Evolutionary conservation across 2,329 filamentous ascomycete genomes (phyloP).

Genomic region (Akanthomyces uredinophilus): DNA sequence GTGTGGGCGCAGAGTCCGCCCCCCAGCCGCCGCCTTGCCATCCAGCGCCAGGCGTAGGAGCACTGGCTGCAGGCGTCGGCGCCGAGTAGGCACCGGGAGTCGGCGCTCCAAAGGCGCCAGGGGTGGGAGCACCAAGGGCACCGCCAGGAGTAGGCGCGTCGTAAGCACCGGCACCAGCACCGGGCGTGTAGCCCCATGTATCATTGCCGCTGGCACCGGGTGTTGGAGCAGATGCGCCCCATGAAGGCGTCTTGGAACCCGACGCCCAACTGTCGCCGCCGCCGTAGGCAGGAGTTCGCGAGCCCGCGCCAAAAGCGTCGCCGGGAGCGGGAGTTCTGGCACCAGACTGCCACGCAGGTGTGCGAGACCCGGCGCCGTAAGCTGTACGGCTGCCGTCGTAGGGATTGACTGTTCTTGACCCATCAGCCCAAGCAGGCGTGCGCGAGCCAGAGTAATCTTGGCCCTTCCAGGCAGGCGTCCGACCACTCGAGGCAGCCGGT

Average conservation of each 20-base stretch:
- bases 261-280: constrained; percentile 57
- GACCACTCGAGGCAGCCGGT: constrained; percentile 48
- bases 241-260: constrained; percentile 74
- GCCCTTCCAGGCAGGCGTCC: constrained; percentile 59
- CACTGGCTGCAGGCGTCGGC: constrained; percentile 57
- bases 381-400: constrained; percentile 72
- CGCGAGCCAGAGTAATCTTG: constrained; percentile 51
- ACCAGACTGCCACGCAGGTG: constrained; percentile 73
- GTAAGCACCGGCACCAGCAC: constrained; percentile 46
- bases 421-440: constrained; percentile 67
- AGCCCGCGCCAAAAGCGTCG: constrained; percentile 60
- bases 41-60: constrained; percentile 64
- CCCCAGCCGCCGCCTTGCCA: constrained; percentile 56
- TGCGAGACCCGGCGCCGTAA: constrained; percentile 68
- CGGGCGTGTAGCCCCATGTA: constrained; percentile 55
- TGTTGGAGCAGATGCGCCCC: constrained; percentile 55
- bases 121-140: constrained; percentile 54
- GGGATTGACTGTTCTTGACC: constrained; percentile 62
- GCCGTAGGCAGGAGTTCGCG: constrained; percentile 62
- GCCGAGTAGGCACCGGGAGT: constrained; percentile 66
- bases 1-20: constrained; percentile 61
- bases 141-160: constrained; percentile 66
- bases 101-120: constrained; percentile 60
- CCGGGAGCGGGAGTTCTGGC: constrained; percentile 62
- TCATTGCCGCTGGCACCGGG: constrained; percentile 54